Base-by-base conservation (phyloP, 192 early-diverging fungal species). In the Thoreauomyces humboldtii region DNA sequence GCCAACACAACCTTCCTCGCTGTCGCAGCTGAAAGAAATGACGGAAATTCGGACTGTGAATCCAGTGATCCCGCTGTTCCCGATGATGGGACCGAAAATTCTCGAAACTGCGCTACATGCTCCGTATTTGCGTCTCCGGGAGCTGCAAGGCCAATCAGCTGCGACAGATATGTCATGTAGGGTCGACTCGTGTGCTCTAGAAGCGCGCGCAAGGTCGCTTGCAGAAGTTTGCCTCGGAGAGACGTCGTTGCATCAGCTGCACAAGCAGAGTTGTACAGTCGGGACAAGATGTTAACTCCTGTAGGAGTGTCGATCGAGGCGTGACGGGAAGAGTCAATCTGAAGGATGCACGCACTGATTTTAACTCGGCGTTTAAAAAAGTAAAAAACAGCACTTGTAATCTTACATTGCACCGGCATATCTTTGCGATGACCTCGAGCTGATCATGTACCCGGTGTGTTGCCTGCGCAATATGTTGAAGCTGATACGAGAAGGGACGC, bases 141-240 rank as follows among this genome's bases (percentile, higher is more conserved):
- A n/a, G n/a, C n/a, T n/a, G n/a, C n/a, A n/a, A 66, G 7, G 19
- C 64, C 64, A 7, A 66, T 52, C 64, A 52, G 57, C 46, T 57
- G 64, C 51, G 55, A 52, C 14, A 66, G 14, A 52, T 54, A 66
- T 5, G 64, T 33, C 14, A 66, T 33, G 41, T 66, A 66, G n/a
- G 64, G 64, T 12, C 54, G 64, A 7, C 36, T 43, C 15, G 64
- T 17, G 33, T 66, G 54, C 15, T 46, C 24, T 6, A 66, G 38
- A 15, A 66, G 29, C 6, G 14, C 53, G 3, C 43, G 17, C n/a
- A 61, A 17, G 0, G 36, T 46, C n/a, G n/a, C n/a, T n/a, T n/a
- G n/a, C 24, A 47, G 32, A 17, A 32, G 42, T 12, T 47, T 29
- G 5, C 15, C 29, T 15, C 50, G 50, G 4, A 52, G 50, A 19